These are phyloP conservation scores for Nymphaea colorata DNA, from an alignment of 164 flowering plant species.

Conservation along the genomic window DNA sequence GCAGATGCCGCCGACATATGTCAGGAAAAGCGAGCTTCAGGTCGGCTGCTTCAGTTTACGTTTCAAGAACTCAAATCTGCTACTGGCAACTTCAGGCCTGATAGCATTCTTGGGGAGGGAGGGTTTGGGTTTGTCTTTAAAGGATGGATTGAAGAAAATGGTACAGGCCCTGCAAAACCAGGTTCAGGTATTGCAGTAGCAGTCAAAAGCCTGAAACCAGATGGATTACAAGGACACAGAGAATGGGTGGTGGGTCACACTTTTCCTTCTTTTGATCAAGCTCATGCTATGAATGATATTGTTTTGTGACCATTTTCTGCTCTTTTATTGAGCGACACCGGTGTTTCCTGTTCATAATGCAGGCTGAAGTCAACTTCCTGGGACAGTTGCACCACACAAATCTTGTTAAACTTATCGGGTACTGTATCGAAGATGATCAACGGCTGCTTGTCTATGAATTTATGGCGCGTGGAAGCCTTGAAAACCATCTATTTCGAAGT, in stretches of 20 bases:
- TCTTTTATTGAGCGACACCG: not conserved
- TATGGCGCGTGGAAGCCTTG: slow-evolving; percentile 94
- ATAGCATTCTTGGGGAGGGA: slow-evolving; percentile 94
- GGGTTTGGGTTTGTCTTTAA: slow-evolving; percentile 95
- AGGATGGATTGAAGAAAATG: slow-evolving; percentile 95
- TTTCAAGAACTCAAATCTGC: slow-evolving; percentile 88
- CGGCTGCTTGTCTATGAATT: slow-evolving; percentile 90
- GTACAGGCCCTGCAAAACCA: slow-evolving; percentile 91
- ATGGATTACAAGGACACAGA: slow-evolving; percentile 95
- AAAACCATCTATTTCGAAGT: slow-evolving; percentile 95
- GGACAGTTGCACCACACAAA: slow-evolving; percentile 95
- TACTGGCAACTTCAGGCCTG: slow-evolving; percentile 91
- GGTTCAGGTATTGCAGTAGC: slow-evolving; percentile 90
- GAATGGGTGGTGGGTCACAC: slow-evolving; percentile 94
- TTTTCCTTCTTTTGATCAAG: slow-evolving; percentile 11
- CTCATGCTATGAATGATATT: slow-evolving; percentile 2
- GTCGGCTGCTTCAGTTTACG: slow-evolving; percentile 51
- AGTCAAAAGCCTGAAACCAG: slow-evolving; percentile 91
- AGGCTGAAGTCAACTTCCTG: slow-evolving; percentile 95
- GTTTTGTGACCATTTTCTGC: not conserved
- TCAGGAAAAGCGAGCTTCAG: slow-evolving; percentile 22
- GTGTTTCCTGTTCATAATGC: slow-evolving; percentile 17
- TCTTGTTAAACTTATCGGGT: slow-evolving; percentile 89
- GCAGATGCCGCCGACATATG: slow-evolving; percentile 31
- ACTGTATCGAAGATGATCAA: slow-evolving; percentile 93